Evolutionary conservation across 768 basidiomycete genomes (phyloP), one percentile per base, ranked within the genome.

Genomic region (Termitomyces sp.): DNA sequence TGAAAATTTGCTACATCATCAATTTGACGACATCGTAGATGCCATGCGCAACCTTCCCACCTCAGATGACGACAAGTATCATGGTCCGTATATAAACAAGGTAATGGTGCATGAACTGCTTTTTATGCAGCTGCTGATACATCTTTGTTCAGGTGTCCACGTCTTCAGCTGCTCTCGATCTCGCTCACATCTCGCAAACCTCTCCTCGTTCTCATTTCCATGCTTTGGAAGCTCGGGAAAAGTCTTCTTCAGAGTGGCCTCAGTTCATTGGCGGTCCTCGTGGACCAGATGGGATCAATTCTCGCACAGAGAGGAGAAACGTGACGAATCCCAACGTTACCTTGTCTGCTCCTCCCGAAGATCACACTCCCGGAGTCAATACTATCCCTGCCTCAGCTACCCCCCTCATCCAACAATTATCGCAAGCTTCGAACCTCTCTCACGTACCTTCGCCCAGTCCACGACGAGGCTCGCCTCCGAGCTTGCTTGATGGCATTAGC

Each of bases 191-290:
- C 34, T 87, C 91, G 4, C 92, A 92, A 68, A 88, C 88, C 6
- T 87, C 90, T 14, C 85, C 88, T 25, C 82, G 85, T 31, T 73
- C 81, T 48, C 83, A 82, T 47, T 84, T 84, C 58, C 84, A 86
- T 43, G 67, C 73, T 27, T 72, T 81, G 59, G 86, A 89, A 34
- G 71, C 77, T 46, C 77, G 82, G 34, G 87, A 87, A 67, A 89
- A 86, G 69, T 79, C 90, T 9, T 93, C 90, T 5, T 94, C 93
- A 1, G 95, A 97, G 69, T 98, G 95, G 95, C 92, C 95, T 32
- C 92, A 94, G 69, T 97, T 94, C 72, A 77, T 83, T 45, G 82
- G 82, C 27, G 78, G 79, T 46, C 68, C 79, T 43, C 84, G 88
- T 64, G 81, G 77, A 29, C 83, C 84, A 34, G 90, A 92, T 37